Conservation (phyloP, 768 basidiomycete genomes). For the Atractiella rhizophila region DNA sequence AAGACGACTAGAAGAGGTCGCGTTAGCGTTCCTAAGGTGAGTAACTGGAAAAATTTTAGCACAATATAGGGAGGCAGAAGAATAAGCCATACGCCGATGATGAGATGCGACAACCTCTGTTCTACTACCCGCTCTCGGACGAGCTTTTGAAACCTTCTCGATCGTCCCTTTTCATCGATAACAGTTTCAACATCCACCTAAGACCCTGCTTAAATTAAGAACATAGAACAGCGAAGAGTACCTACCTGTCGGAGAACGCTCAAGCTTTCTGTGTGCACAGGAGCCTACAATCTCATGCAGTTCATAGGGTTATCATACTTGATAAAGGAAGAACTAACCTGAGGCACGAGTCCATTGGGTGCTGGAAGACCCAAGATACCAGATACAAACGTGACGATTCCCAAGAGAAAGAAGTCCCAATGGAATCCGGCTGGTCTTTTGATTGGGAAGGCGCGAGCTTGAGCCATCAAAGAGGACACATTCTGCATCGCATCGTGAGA, state of each 20-base stretch:
- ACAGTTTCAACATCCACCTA: no score
- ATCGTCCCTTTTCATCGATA: neutral
- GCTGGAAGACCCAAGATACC: slow-evolving; percentile 67
- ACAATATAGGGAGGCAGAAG: neutral
- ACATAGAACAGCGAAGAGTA: neutral
- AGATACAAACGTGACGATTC: slow-evolving; percentile 66
- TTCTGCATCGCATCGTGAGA: no score
- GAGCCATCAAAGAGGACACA: slow-evolving; percentile 48
- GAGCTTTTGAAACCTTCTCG: slow-evolving; percentile 15
- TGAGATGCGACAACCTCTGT: slow-evolving; percentile 74
- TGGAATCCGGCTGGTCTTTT: slow-evolving; percentile 48
- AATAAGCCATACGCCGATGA: slow-evolving; percentile 43
- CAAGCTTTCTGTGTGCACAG: slow-evolving; percentile 70
- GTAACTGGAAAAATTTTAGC: neutral
- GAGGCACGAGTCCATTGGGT: slow-evolving; percentile 37
- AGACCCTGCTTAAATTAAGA: no score
- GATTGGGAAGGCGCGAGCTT: slow-evolving; percentile 64
- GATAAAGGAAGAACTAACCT: no score
- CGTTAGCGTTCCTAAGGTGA: slow-evolving; percentile 42
- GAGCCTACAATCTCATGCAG: no score
- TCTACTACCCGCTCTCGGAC: slow-evolving; percentile 46
- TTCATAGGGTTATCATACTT: no score
- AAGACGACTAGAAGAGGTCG: slow-evolving; percentile 60
- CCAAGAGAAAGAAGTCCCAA: slow-evolving; percentile 38
- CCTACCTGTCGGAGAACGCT: slow-evolving; percentile 12